Percentiles rank a stretch among this genome's conserved stretches.
Conservation (phyloP, 2,329 filamentous ascomycete genomes). For the Lasiodiplodia sp. region DNA sequence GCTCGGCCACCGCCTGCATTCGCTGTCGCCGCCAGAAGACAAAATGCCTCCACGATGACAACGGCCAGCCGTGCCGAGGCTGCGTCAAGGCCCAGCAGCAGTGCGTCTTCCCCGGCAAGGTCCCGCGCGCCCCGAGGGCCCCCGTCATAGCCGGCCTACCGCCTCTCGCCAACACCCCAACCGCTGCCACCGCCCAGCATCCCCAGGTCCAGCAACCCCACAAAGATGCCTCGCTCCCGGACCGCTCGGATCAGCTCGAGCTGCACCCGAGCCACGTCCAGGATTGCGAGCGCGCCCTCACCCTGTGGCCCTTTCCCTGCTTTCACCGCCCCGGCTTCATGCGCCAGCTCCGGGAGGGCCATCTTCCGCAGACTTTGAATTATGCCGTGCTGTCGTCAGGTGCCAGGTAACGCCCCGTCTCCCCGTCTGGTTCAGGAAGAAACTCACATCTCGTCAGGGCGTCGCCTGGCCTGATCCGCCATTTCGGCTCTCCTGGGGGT, state of each 20-base stretch:
- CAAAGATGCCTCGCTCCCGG: neutral
- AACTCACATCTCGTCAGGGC: constrained; percentile 1
- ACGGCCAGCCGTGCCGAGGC: constrained; percentile 28
- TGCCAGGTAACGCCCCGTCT: neutral
- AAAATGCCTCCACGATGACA: constrained; percentile 27
- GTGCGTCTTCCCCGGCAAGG: constrained; percentile 27
- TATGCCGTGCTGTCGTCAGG: constrained; percentile 23
- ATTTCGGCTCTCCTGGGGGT: constrained; percentile 16
- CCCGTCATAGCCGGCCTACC: constrained; percentile 17
- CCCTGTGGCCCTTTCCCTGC: constrained; percentile 27
- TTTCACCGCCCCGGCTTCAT: constrained; percentile 27
- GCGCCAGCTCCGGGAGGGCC: constrained; percentile 20
- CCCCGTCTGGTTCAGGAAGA: neutral
- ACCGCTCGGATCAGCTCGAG: constrained; percentile 19
- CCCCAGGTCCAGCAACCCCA: neutral
- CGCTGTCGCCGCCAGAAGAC: constrained; percentile 29
- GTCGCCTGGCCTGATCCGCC: constrained; percentile 24
- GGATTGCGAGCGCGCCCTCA: constrained; percentile 21
- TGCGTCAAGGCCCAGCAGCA: constrained; percentile 26
- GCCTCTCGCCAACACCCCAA: constrained; percentile 14
- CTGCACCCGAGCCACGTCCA: constrained; percentile 23
- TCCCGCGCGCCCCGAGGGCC: constrained; percentile 13
- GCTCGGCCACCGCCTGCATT: constrained; percentile 26
- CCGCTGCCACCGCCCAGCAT: neutral
- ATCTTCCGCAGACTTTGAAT: constrained; percentile 17